Evolutionary conservation across 495 filamentous ascomycete species (phyloP).

Genomic region (Penicillium tannophilum): DNA sequence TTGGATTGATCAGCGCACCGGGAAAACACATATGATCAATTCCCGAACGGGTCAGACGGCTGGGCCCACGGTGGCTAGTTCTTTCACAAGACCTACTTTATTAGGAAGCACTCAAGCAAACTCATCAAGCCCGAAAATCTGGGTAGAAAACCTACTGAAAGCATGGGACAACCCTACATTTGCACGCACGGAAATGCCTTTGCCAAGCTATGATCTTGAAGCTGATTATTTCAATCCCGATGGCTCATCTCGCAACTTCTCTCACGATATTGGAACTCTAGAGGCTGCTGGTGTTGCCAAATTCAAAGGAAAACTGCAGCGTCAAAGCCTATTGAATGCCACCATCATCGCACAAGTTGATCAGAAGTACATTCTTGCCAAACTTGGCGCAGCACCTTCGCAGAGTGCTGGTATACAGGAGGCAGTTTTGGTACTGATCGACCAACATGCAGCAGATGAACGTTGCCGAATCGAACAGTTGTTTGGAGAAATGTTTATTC

Average conservation of each 20-base stretch:
- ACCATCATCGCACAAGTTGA: constrained; percentile 82
- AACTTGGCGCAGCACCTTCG: constrained; percentile 35
- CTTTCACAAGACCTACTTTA: neutral
- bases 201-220: constrained; percentile 39
- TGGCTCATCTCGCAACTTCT: constrained; percentile 10
- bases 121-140: constrained; percentile 18
- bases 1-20: constrained; percentile 73
- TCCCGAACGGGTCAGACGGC: constrained; percentile 61
- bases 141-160: constrained; percentile 41
- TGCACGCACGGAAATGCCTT: constrained; percentile 49
- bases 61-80: constrained; percentile 6
- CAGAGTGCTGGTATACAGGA: constrained; percentile 5
- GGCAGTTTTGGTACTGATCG: constrained; percentile 69
- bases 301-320: constrained; percentile 63
- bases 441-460: constrained; percentile 96
- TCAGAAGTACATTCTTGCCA: constrained; percentile 82
- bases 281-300: constrained; percentile 26
- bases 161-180: constrained; percentile 69
- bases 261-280: constrained; percentile 18
- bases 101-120: neutral
- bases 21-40: constrained; percentile 59
- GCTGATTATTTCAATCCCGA: neutral
- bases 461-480: constrained; percentile 78
- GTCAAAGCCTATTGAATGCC: constrained; percentile 60
- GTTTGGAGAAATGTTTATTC: constrained; percentile 47